Evolutionary conservation across 169 alveolate species (phyloP), one percentile per base, ranked within the genome.

Genomic region (Plasmodium knowlesi): DNA sequence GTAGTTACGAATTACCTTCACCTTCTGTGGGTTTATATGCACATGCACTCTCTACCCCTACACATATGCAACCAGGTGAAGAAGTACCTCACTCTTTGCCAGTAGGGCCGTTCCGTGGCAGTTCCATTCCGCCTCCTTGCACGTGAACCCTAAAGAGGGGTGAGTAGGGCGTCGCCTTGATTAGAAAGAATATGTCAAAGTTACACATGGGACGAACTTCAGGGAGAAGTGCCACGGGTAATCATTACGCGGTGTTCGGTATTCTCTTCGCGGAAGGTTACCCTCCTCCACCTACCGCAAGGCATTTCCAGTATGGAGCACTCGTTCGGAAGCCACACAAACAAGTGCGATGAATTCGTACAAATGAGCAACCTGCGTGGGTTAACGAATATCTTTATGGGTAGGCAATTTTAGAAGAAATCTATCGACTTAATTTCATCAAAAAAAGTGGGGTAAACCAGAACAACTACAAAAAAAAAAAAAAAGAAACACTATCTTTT

Each of bases 301-400:
- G 92, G 84, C 84, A 84, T 84, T 41, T 84, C 76, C 32, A 72
- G 22, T 14, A 84, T 46, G 22, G 76, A 25, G 79, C 92, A 72
- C 57, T 73, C 92, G 79, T 72, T 22, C 30, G 92, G 92, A 32
- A 73, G 43, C 92, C 92, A 84, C 79, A 84, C 84, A 84, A 84
- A 84, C 43, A 84, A 84, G 22, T 72, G 61, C 9, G 84, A 67
- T 0, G 92, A 43, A 73, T 43, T 46, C 78, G 92, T 84, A 19
- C 84, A 72, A 22, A 84, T 84, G 76, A 84, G 79, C 74, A 84
- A 83, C 79, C 92, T 84, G 84, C 30, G 72, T 10, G 32, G 41
- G 22, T 81, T 81, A 81, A 81, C 76, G 34, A 22, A 4, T 67
- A 67, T 67, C 34, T 34, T 25, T 34, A 67, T 67, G 76, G 57